Evolutionary conservation across 1,284 basidiomycete species (phyloP).

Genomic region (Ustilago hordei): DNA sequence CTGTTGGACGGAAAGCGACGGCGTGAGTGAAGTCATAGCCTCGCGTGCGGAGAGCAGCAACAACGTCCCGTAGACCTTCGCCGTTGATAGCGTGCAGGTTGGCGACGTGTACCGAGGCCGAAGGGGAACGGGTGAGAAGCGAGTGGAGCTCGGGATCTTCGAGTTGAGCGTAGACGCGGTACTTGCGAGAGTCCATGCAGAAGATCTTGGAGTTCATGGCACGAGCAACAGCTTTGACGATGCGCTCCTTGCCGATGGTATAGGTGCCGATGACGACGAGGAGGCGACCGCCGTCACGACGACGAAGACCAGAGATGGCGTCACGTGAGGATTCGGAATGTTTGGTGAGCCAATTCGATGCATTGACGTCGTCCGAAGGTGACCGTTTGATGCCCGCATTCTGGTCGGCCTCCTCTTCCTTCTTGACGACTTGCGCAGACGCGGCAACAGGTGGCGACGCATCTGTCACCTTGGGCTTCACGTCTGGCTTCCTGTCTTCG

Average conservation of each 20-base stretch:
- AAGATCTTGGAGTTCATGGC: constrained; percentile 87
- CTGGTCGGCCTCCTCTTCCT: constrained; percentile 17
- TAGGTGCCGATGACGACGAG: constrained; percentile 95
- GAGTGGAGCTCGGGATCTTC: constrained; percentile 78
- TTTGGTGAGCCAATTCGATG: constrained; percentile 49
- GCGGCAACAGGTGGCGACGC: neutral
- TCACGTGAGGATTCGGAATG: constrained; percentile 37
- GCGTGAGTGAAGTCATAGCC: constrained; percentile 80
- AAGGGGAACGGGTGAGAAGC: constrained; percentile 82
- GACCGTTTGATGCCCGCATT: constrained; percentile 11
- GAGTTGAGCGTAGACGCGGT: constrained; percentile 60
- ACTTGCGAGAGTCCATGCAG: constrained; percentile 77
- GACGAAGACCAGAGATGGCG: constrained; percentile 11
- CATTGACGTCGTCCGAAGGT: constrained; percentile 7
- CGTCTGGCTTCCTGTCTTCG: constrained; percentile 4
- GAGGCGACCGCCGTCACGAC: constrained; percentile 60
- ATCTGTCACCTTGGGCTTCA: neutral
- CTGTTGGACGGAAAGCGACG: constrained; percentile 89
- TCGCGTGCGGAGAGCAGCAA: constrained; percentile 75
- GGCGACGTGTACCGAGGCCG: constrained; percentile 85
- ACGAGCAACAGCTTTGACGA: constrained; percentile 91
- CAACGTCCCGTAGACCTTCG: constrained; percentile 82
- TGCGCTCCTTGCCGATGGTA: constrained; percentile 95
- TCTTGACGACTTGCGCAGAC: constrained; percentile 6
- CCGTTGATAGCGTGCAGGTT: constrained; percentile 82